Conservation (phyloP, 306 rosid species). For the Malus asiatica region DNA sequence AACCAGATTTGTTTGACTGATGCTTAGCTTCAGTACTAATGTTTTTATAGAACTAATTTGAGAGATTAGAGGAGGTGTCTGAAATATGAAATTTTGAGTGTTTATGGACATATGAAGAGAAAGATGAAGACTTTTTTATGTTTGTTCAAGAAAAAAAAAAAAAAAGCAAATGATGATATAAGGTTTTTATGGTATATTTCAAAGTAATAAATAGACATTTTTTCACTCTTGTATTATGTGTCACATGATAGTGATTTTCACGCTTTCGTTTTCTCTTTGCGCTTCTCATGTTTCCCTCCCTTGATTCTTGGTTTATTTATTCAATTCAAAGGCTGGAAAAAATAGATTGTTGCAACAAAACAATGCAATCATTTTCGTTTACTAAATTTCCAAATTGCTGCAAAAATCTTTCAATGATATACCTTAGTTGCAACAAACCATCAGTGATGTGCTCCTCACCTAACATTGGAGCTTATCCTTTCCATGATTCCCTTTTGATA, state of each 20-base stretch:
- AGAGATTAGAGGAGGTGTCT: neutral
- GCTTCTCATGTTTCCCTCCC: neutral
- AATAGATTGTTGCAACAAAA: neutral
- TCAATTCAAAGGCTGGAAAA: neutral
- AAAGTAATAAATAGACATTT: neutral
- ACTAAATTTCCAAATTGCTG: neutral
- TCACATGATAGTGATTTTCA: no score
- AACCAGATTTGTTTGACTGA: neutral
- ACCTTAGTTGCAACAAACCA: neutral
- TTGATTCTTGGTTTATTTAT: no score
- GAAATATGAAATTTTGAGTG: neutral
- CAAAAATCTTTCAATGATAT: neutral
- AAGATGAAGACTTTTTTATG: neutral
- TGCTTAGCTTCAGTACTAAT: neutral
- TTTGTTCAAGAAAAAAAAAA: neutral
- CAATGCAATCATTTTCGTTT: neutral
- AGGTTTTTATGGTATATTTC: neutral
- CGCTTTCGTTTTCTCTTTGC: no score
- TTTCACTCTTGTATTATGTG: neutral
- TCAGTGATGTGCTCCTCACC: slow-evolving; percentile 18
- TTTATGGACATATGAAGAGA: neutral
- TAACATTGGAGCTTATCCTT: neutral
- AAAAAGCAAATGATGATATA: neutral
- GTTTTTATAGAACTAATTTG: neutral
- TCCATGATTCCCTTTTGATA: neutral